These are phyloP conservation scores for Aspergillus funiculosus DNA, from an alignment of 495 filamentous ascomycete species.

Conservation along the genomic window DNA sequence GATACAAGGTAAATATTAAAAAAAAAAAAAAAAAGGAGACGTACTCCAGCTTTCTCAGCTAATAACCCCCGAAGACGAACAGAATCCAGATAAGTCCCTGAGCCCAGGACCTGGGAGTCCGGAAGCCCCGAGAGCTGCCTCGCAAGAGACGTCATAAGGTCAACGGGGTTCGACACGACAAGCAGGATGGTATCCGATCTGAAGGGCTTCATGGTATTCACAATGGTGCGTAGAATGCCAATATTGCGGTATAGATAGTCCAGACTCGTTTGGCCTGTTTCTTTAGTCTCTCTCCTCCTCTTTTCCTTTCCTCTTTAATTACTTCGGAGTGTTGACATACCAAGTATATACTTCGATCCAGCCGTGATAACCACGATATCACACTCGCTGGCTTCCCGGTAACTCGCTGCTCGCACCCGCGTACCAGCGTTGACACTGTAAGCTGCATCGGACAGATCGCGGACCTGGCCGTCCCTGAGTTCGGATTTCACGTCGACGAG, in stretches of 20 bases:
- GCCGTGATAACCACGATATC: constrained; percentile 45
- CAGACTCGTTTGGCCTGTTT: constrained; percentile 38
- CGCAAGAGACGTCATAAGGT: constrained; percentile 40
- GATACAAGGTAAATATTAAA: not conserved
- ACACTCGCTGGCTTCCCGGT: constrained; percentile 37
- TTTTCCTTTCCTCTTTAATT: not conserved
- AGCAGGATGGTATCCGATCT: constrained; percentile 33
- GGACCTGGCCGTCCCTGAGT: constrained; percentile 38
- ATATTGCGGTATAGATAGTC: constrained; percentile 38
- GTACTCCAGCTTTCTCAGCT: constrained; percentile 30
- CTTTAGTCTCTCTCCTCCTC: not conserved
- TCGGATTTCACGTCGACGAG: constrained; percentile 37
- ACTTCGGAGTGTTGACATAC: constrained; percentile 5
- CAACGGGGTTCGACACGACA: constrained; percentile 44
- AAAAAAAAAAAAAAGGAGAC: not conserved
- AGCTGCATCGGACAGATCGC: constrained; percentile 41
- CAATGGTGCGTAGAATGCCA: constrained; percentile 30
- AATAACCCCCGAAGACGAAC: constrained; percentile 33
- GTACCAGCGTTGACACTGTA: constrained; percentile 24
- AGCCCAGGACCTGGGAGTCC: constrained; percentile 33
- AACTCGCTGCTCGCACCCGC: constrained; percentile 30
- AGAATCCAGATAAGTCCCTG: constrained; percentile 38
- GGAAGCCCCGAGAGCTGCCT: constrained; percentile 33
- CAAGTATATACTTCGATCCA: constrained; percentile 30
- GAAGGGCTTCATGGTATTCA: constrained; percentile 36